Percentiles rank a stretch among this genome's conserved stretches.
These are phyloP conservation scores for Oropetium thomaeum DNA, from an alignment of 176 grass and related monocot species.

Conservation along the genomic window DNA sequence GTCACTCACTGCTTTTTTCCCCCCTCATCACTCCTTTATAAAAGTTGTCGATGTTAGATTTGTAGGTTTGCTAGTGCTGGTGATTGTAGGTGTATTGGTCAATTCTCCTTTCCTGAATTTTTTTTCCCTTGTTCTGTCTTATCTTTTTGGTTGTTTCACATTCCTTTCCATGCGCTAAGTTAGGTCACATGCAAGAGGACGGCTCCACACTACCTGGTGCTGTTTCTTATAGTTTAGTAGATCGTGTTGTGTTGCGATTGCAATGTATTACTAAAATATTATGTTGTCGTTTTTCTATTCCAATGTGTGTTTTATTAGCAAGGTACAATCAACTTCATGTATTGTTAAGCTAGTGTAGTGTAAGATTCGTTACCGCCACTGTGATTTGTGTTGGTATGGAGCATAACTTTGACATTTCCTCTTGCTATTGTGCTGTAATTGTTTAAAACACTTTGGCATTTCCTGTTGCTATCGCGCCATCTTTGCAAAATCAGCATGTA, in stretches of 20 bases:
- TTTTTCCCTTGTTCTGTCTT: constrained; percentile 4
- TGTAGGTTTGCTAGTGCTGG: constrained; percentile 30
- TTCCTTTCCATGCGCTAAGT: constrained; percentile 27
- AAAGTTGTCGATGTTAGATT: constrained; percentile 25
- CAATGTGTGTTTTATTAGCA: not conserved
- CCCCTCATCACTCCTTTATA: not conserved
- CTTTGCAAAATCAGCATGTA: not conserved
- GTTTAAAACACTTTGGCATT: not conserved
- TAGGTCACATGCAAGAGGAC: constrained; percentile 23
- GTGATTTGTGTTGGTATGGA: not conserved
- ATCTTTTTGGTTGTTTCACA: constrained; percentile 28
- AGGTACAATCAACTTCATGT: constrained; percentile 1
- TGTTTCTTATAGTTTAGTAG: constrained; percentile 36
- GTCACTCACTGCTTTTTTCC: constrained; percentile 9
- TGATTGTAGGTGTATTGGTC: constrained; percentile 13
- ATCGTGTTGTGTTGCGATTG: not conserved
- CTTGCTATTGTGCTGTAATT: not conserved
- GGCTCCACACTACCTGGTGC: not conserved
- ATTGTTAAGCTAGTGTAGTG: not conserved
- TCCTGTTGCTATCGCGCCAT: not conserved
- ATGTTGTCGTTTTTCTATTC: not conserved
- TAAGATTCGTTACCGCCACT: not conserved
- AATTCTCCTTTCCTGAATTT: constrained; percentile 19
- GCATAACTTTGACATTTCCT: not conserved
- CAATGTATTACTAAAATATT: not conserved